These are phyloP conservation scores for Fusarium tanahbumbuense DNA, from an alignment of 2,329 filamentous ascomycete genomes.

Conservation along the genomic window DNA sequence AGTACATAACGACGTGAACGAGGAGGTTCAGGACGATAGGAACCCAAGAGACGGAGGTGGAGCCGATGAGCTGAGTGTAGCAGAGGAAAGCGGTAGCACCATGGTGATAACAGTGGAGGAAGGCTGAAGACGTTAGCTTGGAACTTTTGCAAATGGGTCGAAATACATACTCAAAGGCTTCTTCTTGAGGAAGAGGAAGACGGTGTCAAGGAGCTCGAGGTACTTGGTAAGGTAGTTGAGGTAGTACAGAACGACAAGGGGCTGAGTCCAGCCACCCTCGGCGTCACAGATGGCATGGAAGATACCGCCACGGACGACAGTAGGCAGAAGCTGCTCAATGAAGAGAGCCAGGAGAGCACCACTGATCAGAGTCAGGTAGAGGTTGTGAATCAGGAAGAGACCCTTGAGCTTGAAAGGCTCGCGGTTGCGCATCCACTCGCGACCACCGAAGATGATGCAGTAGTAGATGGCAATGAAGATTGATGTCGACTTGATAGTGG, in stretches of 20 bases:
- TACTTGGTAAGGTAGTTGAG: constrained; percentile 99
- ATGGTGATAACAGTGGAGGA: constrained; percentile 99
- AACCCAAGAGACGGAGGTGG: constrained; percentile 95
- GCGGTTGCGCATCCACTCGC: constrained; percentile 90
- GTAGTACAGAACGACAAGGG: constrained; percentile 94
- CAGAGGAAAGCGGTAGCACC: constrained; percentile 95
- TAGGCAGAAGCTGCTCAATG: constrained; percentile 90
- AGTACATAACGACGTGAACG: constrained; percentile 99
- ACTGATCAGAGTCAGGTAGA: constrained; percentile 90
- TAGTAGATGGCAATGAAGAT: constrained; percentile 91
- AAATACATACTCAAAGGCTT: constrained; percentile 79
- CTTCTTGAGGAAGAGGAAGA: constrained; percentile 99
- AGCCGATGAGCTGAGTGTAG: constrained; percentile 95
- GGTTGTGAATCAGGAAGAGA: constrained; percentile 96
- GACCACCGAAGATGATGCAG: constrained; percentile 89
- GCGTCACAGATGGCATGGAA: constrained; percentile 88
- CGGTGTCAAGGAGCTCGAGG: constrained; percentile 92
- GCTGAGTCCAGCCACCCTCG: constrained; percentile 92
- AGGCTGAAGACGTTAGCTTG: constrained; percentile 66
- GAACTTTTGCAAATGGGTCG: not conserved
- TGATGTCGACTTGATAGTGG: constrained; percentile 84
- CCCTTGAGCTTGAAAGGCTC: constrained; percentile 87
- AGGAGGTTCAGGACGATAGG: constrained; percentile 91
- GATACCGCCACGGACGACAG: constrained; percentile 80
- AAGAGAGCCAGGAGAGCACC: constrained; percentile 84